phyloP scores from a whole-genome alignment of 2,329 filamentous ascomycete species.

The Monosporascus ibericus region DNA sequence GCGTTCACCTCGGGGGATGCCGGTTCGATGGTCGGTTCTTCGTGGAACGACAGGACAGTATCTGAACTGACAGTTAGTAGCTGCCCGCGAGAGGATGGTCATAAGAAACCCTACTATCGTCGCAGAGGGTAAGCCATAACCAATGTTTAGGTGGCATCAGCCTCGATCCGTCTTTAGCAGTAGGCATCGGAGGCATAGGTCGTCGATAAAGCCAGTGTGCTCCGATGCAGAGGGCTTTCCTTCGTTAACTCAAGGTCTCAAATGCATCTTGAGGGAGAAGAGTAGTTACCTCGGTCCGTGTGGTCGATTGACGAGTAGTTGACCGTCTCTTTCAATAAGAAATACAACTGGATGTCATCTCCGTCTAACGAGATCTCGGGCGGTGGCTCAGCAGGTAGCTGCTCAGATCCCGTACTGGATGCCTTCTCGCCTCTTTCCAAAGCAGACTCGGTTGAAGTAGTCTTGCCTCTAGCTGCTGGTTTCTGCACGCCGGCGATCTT shows the following conservation, averaged over 20 bases:
- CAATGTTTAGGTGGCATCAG: conserved; percentile 44
- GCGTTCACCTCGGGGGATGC: conserved; percentile 16
- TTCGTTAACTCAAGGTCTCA: conserved; percentile 10
- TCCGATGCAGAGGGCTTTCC: conserved; percentile 59
- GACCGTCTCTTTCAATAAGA: conserved; percentile 64
- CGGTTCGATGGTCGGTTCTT: conserved; percentile 38
- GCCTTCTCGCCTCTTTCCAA: neutral
- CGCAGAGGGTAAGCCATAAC: conserved; percentile 66
- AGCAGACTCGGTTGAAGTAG: neutral
- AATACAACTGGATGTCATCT: conserved; percentile 30
- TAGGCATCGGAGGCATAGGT: conserved; percentile 11
- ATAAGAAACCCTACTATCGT: conserved; percentile 45
- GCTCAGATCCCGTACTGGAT: neutral
- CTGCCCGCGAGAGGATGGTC: conserved; percentile 1
- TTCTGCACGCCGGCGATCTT: neutral
- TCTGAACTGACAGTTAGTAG: conserved; percentile 31
- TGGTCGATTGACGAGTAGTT: conserved; percentile 71
- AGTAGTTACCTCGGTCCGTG: conserved; percentile 51
- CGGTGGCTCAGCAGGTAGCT: neutral
- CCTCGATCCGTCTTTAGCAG: conserved; percentile 16
- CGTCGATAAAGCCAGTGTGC: conserved; percentile 57
- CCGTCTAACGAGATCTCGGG: neutral
- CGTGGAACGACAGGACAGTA: conserved; percentile 65
- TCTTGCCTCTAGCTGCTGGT: neutral
- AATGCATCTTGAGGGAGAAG: neutral